A percentile compares a stretch with the other conserved stretches of the same genome.
Evolutionary conservation across 2,329 filamentous ascomycete genomes (phyloP).

Genomic region (Paecilomyces dactylethromorphus): DNA sequence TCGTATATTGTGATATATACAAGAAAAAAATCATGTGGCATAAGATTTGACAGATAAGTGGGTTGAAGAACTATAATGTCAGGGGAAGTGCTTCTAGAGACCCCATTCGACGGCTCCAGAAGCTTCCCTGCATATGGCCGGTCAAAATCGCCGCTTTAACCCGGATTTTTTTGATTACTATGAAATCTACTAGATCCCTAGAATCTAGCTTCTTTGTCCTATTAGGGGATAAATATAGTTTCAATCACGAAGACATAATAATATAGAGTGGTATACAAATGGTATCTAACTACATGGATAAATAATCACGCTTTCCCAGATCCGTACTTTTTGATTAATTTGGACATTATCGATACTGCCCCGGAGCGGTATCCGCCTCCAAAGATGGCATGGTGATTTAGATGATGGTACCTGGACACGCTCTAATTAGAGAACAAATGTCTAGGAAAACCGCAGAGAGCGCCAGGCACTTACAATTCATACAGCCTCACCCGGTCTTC

Average conservation of each 20-base stretch:
- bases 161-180: too few species aligned
- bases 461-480: constrained; percentile 58
- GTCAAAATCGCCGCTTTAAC: too few species aligned
- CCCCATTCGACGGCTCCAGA: too few species aligned
- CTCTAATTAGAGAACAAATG: not conserved
- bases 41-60: too few species aligned
- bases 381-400: constrained; percentile 85
- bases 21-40: too few species aligned
- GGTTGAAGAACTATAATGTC: too few species aligned
- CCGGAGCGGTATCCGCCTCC: constrained; percentile 70
- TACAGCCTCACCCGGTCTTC: constrained; percentile 77
- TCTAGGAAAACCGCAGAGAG: not conserved
- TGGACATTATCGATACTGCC: constrained; percentile 73
- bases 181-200: too few species aligned
- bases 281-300: not conserved
- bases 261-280: not conserved
- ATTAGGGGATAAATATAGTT: too few species aligned
- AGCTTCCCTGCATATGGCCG: too few species aligned
- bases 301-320: constrained; percentile 1
- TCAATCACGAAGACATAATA: not conserved
- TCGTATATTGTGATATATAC: too few species aligned
- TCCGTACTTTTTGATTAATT: constrained; percentile 66
- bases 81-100: too few species aligned
- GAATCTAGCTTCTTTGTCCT: too few species aligned
- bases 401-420: constrained; percentile 67